Evolutionary conservation across 306 rosid species (phyloP), one percentile per base, ranked within the genome.

Genomic region (Rosa rugosa): DNA sequence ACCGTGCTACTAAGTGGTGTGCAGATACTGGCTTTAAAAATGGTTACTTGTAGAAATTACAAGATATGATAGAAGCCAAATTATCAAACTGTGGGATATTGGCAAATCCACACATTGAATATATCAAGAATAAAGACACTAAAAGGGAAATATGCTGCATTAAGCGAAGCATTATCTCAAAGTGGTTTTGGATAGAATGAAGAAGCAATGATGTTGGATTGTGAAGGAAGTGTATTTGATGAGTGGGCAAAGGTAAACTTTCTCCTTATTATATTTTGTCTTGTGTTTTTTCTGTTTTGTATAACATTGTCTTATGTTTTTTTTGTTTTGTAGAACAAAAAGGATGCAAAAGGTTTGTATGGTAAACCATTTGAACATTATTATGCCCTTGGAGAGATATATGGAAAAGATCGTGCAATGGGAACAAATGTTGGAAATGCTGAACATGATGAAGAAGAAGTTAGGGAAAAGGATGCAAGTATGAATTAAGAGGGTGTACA

Each of bases 181-280:
- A 67, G 49, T 4, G 54, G 44, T 40, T 77, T 77, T 51, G 27
- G 25, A 36, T 77, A 74, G 74, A 67, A 77, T 66, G 65, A 38
- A 31, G 44, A 76, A 20, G 59, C n/a, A 13, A 64, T 50, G 73
- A 65, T 40, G 51, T 31, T 77, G 25, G 40, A 10, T 9, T 38
- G 51, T 46, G 59, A 45, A 6, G 31, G 18, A 54, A 23, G 3
- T 57, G 54, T 75, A 14, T 75, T 57, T 23, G 27, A 57, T 23
- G 70, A 75, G 11, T 42, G 56, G 56, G 56, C 9, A 10, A 73
- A 54, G 25, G 70, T 75, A 59, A 23, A 40, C 7, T 23, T 12
- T 23, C 3, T n/a, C 1, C 7, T 0, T 40, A 75, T 14, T 34
- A 7, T 57, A 23, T 38, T 59, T 23, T 75, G 17, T 41, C 12